phyloP scores from a whole-genome alignment of 257 asterid genomes.

The Cordia subcordata region DNA sequence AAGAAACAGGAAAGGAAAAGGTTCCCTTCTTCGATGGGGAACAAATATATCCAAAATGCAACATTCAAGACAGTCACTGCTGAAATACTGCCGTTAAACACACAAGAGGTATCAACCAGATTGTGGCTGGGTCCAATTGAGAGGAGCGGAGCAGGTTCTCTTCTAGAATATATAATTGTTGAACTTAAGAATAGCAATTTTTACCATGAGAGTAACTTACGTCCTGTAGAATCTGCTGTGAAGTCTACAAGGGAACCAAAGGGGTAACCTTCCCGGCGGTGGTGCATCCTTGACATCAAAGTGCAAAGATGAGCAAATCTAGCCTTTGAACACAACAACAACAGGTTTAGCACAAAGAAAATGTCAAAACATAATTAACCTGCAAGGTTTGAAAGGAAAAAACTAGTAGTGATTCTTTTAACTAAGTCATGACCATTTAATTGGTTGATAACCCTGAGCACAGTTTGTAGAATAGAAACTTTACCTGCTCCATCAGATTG shows the following conservation, averaged over 20 bases:
- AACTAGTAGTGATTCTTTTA: background rate
- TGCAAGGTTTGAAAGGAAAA: background rate
- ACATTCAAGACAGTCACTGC: too few species aligned
- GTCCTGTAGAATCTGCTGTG: constrained; percentile 86
- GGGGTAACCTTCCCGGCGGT: constrained; percentile 93
- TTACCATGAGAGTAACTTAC: constrained; percentile 22
- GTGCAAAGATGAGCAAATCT: constrained; percentile 97
- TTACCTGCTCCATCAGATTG: constrained; percentile 96
- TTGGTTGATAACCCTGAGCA: background rate
- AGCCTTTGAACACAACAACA: constrained; percentile 53
- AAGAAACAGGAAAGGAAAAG: too few species aligned
- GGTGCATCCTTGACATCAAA: constrained; percentile 96
- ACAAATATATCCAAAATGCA: too few species aligned
- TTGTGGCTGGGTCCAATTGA: background rate
- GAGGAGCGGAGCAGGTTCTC: background rate
- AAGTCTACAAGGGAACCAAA: constrained; percentile 98
- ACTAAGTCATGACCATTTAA: background rate
- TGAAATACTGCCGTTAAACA: too few species aligned
- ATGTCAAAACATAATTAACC: constrained; percentile 3
- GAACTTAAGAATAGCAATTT: background rate
- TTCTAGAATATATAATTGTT: background rate
- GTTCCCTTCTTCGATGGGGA: too few species aligned
- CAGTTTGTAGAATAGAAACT: background rate
- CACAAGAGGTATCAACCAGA: too few species aligned
- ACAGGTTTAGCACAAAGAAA: constrained; percentile 1